Evolutionary conservation across 179 eudicot species (phyloP).

Genomic region (Beta corolliflora): DNA sequence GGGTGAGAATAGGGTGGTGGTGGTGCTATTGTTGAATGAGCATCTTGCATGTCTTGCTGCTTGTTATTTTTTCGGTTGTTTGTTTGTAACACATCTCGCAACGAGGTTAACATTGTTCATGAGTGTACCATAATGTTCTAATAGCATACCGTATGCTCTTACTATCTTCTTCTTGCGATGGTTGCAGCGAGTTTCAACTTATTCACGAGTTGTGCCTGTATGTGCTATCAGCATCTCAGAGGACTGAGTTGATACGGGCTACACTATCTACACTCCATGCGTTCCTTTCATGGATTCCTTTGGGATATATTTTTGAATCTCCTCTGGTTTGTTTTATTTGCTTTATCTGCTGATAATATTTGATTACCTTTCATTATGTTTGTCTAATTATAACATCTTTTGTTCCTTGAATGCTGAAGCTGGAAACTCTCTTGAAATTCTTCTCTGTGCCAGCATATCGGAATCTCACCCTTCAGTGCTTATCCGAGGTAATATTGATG

Average conservation of each 20-base stretch:
- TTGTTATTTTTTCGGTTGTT: not conserved
- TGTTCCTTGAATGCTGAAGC: slow-evolving; percentile 43
- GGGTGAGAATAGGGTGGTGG: no score
- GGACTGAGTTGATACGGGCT: slow-evolving; percentile 89
- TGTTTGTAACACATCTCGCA: not conserved
- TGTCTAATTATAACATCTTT: slow-evolving; percentile 6
- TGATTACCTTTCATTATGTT: not conserved
- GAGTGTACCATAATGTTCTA: not conserved
- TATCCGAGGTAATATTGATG: slow-evolving; percentile 69
- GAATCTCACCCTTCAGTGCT: slow-evolving; percentile 91
- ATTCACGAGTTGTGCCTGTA: slow-evolving; percentile 96
- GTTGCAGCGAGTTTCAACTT: slow-evolving; percentile 95
- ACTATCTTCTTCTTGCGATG: slow-evolving; percentile 19
- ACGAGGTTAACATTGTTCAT: not conserved
- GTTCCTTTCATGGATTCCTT: slow-evolving; percentile 97
- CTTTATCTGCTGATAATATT: not conserved
- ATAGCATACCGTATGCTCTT: not conserved
- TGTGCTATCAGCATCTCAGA: slow-evolving; percentile 93
- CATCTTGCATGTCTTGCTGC: not conserved
- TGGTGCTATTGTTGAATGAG: not conserved
- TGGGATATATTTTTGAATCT: slow-evolving; percentile 98
- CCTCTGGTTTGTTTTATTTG: slow-evolving; percentile 70
- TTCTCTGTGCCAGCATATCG: slow-evolving; percentile 85
- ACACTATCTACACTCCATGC: slow-evolving; percentile 94
- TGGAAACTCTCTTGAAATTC: slow-evolving; percentile 85